Evolutionary conservation across 176 grass and related monocot species (phyloP), one percentile per base, ranked within the genome.

Genomic region (Bromus sterilis): DNA sequence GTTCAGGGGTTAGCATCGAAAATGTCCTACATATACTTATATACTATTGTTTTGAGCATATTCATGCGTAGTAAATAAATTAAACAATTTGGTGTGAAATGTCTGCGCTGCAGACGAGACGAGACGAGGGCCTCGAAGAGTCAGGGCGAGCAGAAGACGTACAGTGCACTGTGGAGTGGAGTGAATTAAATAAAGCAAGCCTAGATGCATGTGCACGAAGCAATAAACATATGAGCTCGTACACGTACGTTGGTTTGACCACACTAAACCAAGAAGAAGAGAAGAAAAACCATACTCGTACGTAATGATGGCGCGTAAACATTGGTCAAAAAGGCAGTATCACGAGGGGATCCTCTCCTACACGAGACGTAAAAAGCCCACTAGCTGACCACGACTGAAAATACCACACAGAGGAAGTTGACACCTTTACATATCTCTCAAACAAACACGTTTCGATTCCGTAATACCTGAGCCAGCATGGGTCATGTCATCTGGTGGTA

Each of bases 291-390:
- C 40, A 44, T n/a, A n/a, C n/a, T n/a, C n/a, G 20, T 25, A 7
- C 12, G 44, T 23, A 40, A 77, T 79, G 71, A 85, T 74, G 78
- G 57, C 56, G 82, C 63, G 77, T 81, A 71, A 78, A 39, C 72
- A 65, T 12, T 42, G 35, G 87, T 85, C 72, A 89, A 89, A 89
- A 85, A 82, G 72, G 63, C 78, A 56, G 64, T 60, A 85, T 85
- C 83, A 72, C 34, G 78, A n/a, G 72, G 46, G 78, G 56, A 85
- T 82, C n/a, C n/a, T n/a, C n/a, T n/a, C n/a, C 78, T 69, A 26
- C 58, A 33, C 43, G 86, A 34, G 44, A 56, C 34, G 77, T 39
- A 33, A 7, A 30, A 62, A 61, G 58, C 37, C 78, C 85, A 81
- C 85, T 68, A 25, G 73, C 67, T 82, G 72, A 70, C 73, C 55